A percentile compares a stretch with the other conserved stretches of the same genome.
These are phyloP conservation scores for Citrus inodora DNA, from an alignment of 345 rosid species.

Conservation along the genomic window DNA sequence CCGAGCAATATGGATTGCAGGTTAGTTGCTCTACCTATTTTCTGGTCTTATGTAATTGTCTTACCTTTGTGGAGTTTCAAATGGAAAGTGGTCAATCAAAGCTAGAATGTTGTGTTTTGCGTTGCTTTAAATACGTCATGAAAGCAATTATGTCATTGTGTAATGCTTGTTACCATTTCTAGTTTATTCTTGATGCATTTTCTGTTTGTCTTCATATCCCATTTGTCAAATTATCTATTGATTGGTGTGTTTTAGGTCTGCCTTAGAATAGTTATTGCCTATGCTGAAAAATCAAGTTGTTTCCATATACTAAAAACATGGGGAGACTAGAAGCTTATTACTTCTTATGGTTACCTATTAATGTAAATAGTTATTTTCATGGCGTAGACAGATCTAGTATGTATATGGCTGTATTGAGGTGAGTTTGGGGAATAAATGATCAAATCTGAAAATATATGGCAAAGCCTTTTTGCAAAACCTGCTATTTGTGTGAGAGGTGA, in stretches of 20 bases:
- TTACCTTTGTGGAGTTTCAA: neutral
- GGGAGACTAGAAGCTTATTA: neutral
- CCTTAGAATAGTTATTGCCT: neutral
- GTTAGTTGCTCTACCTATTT: slow-evolving; percentile 34
- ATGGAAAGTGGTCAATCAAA: neutral
- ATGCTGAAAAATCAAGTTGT: neutral
- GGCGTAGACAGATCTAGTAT: neutral
- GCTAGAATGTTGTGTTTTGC: neutral
- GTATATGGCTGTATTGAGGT: neutral
- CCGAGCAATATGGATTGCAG: slow-evolving; percentile 91
- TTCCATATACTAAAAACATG: neutral
- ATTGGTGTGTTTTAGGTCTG: neutral
- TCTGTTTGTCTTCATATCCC: neutral
- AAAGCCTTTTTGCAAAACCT: neutral
- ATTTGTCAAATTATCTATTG: neutral
- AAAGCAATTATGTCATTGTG: neutral
- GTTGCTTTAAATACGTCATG: neutral
- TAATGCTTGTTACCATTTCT: neutral
- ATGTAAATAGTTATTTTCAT: neutral
- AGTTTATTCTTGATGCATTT: neutral
- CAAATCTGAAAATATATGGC: neutral
- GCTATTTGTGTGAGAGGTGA: neutral
- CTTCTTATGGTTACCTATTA: neutral
- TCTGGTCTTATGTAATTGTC: neutral
- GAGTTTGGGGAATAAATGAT: neutral